Evolutionary conservation across 2,329 filamentous ascomycete genomes (phyloP).

Genomic region (Huntiella savannae): DNA sequence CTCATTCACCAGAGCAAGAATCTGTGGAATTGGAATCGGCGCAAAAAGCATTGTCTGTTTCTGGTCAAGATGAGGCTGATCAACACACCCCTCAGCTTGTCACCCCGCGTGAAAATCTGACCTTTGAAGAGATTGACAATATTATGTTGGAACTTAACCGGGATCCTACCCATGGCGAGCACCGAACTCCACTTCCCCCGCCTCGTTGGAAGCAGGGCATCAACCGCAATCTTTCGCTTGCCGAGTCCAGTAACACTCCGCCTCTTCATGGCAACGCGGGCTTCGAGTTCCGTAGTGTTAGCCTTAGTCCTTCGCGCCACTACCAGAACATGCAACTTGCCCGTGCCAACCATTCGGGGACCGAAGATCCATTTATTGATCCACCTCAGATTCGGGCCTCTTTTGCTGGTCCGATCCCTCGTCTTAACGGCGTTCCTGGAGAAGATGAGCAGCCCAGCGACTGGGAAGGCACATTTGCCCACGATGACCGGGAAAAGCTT

Average conservation of each 20-base stretch:
- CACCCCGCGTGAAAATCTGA: slow-evolving; percentile 22
- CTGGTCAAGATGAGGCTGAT: slow-evolving; percentile 13
- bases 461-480: slow-evolving; percentile 76
- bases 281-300: slow-evolving; percentile 42
- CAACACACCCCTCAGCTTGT: slow-evolving; percentile 13
- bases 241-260: slow-evolving; percentile 15
- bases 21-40: slow-evolving; percentile 20
- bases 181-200: slow-evolving; percentile 30
- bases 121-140: slow-evolving; percentile 75
- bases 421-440: slow-evolving; percentile 34
- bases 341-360: slow-evolving; percentile 20
- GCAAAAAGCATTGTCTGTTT: slow-evolving; percentile 8
- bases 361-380: slow-evolving; percentile 43
- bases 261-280: background rate
- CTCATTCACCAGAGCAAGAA: slow-evolving; percentile 14
- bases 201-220: slow-evolving; percentile 29
- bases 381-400: slow-evolving; percentile 44
- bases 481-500: slow-evolving; percentile 67
- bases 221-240: slow-evolving; percentile 20
- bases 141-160: slow-evolving; percentile 75
- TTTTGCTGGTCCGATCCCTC: slow-evolving; percentile 34
- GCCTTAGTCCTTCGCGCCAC: slow-evolving; percentile 50
- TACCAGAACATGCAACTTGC: slow-evolving; percentile 27
- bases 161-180: slow-evolving; percentile 56
- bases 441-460: slow-evolving; percentile 47